Evolutionary conservation across 1,139 yeast genomes (phyloP).

Genomic region (Kodamaea sp.): DNA sequence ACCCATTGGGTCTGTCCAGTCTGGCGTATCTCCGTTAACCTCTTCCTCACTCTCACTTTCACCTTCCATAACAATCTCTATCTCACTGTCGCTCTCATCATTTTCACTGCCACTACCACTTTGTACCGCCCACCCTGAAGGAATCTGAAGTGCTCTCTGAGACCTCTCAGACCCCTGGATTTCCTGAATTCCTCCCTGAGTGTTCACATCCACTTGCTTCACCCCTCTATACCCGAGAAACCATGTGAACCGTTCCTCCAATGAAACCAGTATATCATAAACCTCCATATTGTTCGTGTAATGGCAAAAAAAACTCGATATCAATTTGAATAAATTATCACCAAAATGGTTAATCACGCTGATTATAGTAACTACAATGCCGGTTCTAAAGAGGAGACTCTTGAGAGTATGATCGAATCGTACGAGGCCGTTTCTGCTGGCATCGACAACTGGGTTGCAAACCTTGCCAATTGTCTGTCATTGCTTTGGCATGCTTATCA

Average conservation of each 20-base stretch:
- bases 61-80: not conserved
- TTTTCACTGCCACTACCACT: no score
- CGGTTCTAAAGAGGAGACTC: slow-evolving; percentile 50
- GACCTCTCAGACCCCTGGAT: no score
- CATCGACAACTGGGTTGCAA: slow-evolving; percentile 82
- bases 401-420: slow-evolving; percentile 56
- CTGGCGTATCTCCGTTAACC: not conserved
- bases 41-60: slow-evolving; percentile 4
- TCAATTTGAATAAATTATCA: not conserved
- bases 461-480: slow-evolving; percentile 80
- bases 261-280: not conserved
- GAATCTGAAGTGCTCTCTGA: no score
- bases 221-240: slow-evolving; percentile 16
- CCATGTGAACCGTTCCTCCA: slow-evolving; percentile 7
- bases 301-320: not conserved
- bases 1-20: not conserved
- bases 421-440: slow-evolving; percentile 61
- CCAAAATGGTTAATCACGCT: slow-evolving; percentile 47
- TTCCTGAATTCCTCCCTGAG: slow-evolving; percentile 2
- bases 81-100: no score
- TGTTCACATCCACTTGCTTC: slow-evolving; percentile 4
- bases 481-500: slow-evolving; percentile 85
- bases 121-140: no score
- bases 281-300: not conserved
- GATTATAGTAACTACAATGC: slow-evolving; percentile 52